phyloP scores from a whole-genome alignment of 495 filamentous ascomycete species.

The Wilcoxina mikolae region DNA sequence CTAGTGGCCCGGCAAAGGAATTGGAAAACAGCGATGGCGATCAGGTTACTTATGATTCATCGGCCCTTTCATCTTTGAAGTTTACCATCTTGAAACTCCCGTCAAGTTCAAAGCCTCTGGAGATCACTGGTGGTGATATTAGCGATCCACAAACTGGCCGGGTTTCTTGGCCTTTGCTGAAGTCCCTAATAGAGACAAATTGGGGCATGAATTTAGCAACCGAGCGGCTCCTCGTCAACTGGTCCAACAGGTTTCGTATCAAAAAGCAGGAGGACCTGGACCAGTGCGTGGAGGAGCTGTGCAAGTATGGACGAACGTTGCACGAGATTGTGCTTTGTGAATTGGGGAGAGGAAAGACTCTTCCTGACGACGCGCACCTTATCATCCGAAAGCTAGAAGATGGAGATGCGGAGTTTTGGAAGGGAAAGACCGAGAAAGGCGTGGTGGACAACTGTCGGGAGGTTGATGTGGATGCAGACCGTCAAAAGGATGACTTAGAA shows the following conservation, averaged over 20 bases:
- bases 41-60: background rate
- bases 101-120: background rate
- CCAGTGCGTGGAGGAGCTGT: background rate
- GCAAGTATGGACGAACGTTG: background rate
- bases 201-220: background rate
- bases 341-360: background rate
- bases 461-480: background rate
- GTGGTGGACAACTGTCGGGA: background rate
- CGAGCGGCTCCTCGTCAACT: background rate
- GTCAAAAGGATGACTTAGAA: background rate
- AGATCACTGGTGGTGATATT: background rate
- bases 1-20: background rate
- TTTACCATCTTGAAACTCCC: background rate
- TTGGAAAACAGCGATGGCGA: background rate
- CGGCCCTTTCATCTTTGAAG: background rate
- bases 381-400: background rate
- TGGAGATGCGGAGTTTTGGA: background rate
- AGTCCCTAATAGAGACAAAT: background rate
- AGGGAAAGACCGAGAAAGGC: background rate
- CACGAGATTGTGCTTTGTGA: constrained; percentile 1
- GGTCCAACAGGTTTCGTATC: background rate
- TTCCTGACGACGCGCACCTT: background rate
- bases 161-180: background rate
- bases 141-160: background rate
- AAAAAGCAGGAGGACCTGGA: background rate